Evolutionary conservation across 345 rosid species (phyloP).

Genomic region (Punica granatum): DNA sequence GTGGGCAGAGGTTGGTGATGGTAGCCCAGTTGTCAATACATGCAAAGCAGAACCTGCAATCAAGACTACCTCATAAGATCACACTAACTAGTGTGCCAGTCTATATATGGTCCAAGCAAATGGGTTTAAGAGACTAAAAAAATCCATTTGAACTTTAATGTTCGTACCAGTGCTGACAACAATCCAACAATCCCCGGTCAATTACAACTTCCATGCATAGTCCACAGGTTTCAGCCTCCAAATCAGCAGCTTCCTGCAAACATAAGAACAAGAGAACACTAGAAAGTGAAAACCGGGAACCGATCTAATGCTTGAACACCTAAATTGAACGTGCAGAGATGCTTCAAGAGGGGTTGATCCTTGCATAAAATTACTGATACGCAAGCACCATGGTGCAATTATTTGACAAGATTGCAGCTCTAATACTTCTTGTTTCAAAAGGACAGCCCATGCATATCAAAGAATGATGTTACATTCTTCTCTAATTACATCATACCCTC

Average conservation of each 20-base stretch:
- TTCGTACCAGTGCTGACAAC: conserved; percentile 87
- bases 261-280: background rate
- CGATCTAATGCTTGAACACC: background rate
- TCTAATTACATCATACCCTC: background rate
- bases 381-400: background rate
- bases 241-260: conserved; percentile 45
- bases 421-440: background rate
- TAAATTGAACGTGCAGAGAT: background rate
- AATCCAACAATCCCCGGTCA: conserved; percentile 94
- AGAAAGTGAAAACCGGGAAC: background rate
- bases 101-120: background rate
- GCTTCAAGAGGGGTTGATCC: background rate
- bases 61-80: conserved; percentile 15
- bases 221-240: conserved; percentile 90
- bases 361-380: background rate
- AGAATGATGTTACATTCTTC: background rate
- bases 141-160: background rate
- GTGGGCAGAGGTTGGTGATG: conserved; percentile 94
- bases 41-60: conserved; percentile 92
- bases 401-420: background rate
- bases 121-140: background rate
- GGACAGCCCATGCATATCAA: background rate
- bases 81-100: background rate
- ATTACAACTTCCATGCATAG: conserved; percentile 94
- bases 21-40: conserved; percentile 98